Percentiles rank a stretch among this genome's conserved stretches.
Evolutionary conservation across 2,329 filamentous ascomycete genomes (phyloP).

Genomic region (Talaromyces sp.): DNA sequence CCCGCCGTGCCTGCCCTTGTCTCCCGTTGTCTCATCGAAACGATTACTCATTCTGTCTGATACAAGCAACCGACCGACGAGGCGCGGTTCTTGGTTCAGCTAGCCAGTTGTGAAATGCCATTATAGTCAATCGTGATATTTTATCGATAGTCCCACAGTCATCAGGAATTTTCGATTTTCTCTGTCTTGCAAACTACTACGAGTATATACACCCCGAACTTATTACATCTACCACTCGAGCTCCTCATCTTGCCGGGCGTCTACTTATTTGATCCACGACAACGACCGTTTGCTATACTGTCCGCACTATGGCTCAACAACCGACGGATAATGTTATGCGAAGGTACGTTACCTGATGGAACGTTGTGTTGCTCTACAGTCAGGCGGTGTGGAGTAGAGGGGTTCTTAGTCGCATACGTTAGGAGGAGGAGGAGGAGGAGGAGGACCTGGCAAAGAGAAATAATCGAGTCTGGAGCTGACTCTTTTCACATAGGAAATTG

Average conservation of each 20-base stretch:
- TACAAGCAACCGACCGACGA: neutral
- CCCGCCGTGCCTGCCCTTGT: neutral
- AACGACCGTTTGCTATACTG: neutral
- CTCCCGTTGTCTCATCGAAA: conserved; percentile 3
- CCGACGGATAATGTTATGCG: conserved; percentile 43
- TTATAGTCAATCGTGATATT: neutral
- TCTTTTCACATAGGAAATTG: conserved; percentile 65
- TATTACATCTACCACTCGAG: neutral
- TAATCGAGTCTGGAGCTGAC: conserved; percentile 17
- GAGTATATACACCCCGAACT: neutral
- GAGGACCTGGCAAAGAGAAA: neutral
- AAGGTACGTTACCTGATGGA: conserved; percentile 51
- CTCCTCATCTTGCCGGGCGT: neutral
- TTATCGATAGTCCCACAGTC: neutral
- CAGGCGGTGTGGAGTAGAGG: neutral
- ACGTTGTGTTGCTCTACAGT: neutral
- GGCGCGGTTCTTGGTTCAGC: neutral
- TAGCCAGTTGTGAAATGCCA: neutral
- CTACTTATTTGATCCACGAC: neutral
- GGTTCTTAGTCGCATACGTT: neutral
- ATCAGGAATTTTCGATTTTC: neutral
- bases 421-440: neutral
- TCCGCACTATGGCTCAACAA: conserved; percentile 36
- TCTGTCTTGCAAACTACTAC: neutral
- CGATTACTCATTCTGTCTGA: neutral